Evolutionary conservation across 1,284 basidiomycete species (phyloP), one percentile per base, ranked within the genome.

Genomic region (Leccinum insigne): DNA sequence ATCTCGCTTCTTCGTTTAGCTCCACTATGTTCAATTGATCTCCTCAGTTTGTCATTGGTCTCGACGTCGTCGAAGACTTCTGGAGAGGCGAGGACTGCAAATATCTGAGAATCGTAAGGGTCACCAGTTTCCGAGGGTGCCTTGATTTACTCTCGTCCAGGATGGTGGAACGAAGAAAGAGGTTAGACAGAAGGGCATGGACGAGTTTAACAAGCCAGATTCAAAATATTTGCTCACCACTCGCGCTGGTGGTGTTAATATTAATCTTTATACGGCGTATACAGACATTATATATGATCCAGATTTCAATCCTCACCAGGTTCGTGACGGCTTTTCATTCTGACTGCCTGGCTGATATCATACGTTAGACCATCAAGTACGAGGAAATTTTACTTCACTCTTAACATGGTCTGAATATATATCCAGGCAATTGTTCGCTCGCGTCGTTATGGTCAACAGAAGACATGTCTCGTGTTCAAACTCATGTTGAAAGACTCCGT

Each of bases 271-370:
- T 85, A 90, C 81, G 64, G 94, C 95, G 42, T 94, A 96, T 72
- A 95, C 93, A 2, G 96, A 98, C 58, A 95, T 99, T 66, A 89
- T 98, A 61, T 92, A 89, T 71, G 95, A 96, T 73, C 92, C 93
- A 0, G 96, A 98, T 80, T 98, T 96, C 78, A 98, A 98, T 73
- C 96, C 95, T 14, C 95, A 97, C 78, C 90, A 93, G 79, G 92
- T 89, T 64, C 40, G 82, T 77, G n/a, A 35, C 14, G 1, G 42
- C 26, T 47, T 58, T 10, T 59, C 56, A 29, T 67, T 49, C 18
- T 32, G 42, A 18, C 23, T 26, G 10, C 66, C 11, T 64, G 44
- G 10, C 62, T 64, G n/a, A 67, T 60, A 65, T n/a, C 16, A 29
- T 29, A 8, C 29, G 29, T 62, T 69, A 88, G 90, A 92, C 77